Evolutionary conservation across 2,329 filamentous ascomycete species (phyloP), one percentile per base, ranked within the genome.

Genomic region (Pseudogymnoascus sp.): DNA sequence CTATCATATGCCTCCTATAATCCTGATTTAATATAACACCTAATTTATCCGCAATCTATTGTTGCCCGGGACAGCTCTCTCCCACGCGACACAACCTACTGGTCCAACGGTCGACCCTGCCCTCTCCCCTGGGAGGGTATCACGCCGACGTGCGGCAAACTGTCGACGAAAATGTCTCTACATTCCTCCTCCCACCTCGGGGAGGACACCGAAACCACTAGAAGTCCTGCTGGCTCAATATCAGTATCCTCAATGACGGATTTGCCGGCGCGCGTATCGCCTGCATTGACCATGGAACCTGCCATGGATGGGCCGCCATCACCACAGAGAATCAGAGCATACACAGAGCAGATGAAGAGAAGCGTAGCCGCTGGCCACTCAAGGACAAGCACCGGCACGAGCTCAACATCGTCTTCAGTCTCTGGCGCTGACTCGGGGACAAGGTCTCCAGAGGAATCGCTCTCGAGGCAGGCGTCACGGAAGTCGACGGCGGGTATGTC

Each of bases 291-390:
- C 60, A 72, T 86, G 62, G 82, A 80, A 62, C 82, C 83, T 57
- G 78, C 83, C 63, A 73, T 86, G 61, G 81, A 86, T 66, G 81
- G 81, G 16, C 83, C 83, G 39, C 82, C 83, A 0, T 86, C 83
- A 34, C 81, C 84, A 28, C 79, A 83, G 67, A 78, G 78, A 64
- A 78, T 85, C 66, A 79, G 83, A 65, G 81, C 81, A 62, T 75
- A 85, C 59, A 84, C 76, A 70, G 79, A 80, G 70, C 80, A 85
- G 72, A 79, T 84, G 77, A 83, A 79, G 70, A 76, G 78, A 68
- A 76, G 77, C 22, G 74, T 76, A 60, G 70, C 72, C 63, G 78
- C 79, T 9, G 79, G 75, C 66, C 76, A 78, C 66, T 74, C 74
- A 35, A 78, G 76, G 67, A 67, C 67, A 25, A 71, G 76, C 34